Evolutionary conservation across 2,329 filamentous ascomycete species (phyloP).

Genomic region (Chaetomium sp.): DNA sequence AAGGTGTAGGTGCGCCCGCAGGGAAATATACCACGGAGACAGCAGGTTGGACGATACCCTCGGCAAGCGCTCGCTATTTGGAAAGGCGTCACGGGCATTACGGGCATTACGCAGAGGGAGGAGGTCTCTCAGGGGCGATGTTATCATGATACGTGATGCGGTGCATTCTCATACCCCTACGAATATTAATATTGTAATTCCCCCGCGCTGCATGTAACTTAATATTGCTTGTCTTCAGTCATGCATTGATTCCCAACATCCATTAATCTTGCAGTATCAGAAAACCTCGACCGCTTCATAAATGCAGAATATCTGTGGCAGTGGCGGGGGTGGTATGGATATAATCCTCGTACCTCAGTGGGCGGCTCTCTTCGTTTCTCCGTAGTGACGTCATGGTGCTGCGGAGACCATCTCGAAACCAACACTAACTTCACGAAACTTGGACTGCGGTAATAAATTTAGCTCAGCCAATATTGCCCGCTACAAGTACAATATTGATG

Average conservation of each 20-base stretch:
- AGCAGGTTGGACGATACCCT: background rate
- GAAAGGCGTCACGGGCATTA: background rate
- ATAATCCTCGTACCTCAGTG: too few species aligned
- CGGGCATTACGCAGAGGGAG: too few species aligned
- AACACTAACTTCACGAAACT: background rate
- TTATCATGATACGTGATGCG: background rate
- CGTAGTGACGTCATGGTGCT: background rate
- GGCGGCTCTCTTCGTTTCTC: too few species aligned
- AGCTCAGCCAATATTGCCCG: background rate
- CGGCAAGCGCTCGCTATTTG: background rate
- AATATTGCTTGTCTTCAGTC: background rate
- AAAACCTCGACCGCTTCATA: background rate
- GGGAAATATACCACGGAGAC: background rate
- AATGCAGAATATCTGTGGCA: background rate
- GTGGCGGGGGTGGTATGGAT: background rate
- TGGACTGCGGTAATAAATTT: background rate
- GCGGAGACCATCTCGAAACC: background rate
- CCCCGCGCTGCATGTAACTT: background rate
- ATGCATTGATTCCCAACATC: background rate
- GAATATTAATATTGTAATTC: background rate
- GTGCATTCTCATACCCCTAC: slow-evolving; percentile 5
- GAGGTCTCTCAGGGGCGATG: background rate
- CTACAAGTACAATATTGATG: background rate
- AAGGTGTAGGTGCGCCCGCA: slow-evolving; percentile 44
- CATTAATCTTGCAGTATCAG: background rate